phyloP scores from a whole-genome alignment of 2,329 filamentous ascomycete species.

The Colletotrichum sp. region DNA sequence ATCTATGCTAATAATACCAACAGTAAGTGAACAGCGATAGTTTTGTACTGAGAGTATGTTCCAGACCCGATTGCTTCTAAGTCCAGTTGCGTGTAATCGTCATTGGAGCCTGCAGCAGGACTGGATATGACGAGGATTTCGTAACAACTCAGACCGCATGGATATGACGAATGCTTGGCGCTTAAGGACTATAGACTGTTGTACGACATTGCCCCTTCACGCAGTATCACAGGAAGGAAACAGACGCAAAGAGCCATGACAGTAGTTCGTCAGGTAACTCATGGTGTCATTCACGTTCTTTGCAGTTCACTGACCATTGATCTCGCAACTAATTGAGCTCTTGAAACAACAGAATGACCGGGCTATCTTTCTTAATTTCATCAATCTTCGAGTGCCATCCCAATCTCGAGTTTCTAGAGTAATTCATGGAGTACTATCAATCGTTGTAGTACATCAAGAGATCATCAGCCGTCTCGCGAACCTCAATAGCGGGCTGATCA shows the following conservation, averaged over 20 bases:
- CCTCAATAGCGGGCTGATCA: neutral
- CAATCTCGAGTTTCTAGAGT: neutral
- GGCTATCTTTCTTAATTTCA: neutral
- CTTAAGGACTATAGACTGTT: neutral
- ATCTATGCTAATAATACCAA: neutral
- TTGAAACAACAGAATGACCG: neutral
- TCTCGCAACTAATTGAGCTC: neutral
- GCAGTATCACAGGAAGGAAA: neutral
- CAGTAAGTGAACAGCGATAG: fast-evolving
- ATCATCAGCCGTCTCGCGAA: neutral
- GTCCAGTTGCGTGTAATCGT: neutral
- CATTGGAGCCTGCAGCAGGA: neutral
- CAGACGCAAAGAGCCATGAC: neutral
- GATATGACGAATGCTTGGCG: too few relatives aligned
- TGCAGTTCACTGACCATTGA: neutral
- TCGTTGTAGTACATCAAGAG: neutral
- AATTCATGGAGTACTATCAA: neutral
- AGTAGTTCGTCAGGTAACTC: neutral
- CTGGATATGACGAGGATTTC: neutral
- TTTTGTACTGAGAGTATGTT: neutral
- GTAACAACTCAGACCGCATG: neutral
- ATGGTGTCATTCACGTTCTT: neutral
- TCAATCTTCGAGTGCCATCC: neutral
- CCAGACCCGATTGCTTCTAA: neutral
- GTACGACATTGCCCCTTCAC: neutral